Base-by-base conservation (phyloP, 169 alveolate species). In the Eimeria tenella region DNA sequence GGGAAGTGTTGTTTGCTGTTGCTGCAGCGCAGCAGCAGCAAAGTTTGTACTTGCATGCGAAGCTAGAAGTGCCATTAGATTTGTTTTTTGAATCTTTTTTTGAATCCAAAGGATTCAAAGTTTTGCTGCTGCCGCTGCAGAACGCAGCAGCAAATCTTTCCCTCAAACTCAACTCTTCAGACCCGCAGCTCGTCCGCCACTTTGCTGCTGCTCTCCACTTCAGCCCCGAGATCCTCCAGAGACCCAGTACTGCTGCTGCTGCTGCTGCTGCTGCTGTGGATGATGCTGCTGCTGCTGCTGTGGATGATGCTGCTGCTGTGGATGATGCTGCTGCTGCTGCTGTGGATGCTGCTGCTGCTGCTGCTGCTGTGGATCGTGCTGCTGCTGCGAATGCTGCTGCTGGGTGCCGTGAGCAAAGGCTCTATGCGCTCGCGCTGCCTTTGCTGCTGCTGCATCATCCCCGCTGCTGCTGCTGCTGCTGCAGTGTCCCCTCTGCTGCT, bases 401-500 rank as follows among this genome's bases (percentile, higher is more conserved):
- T 70, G 81, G 81, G 65, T 58, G 75, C 75, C 25, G 75, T 65
- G 13, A 58, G 65, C 8, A n/a, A 10, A 65, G 7, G 75, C 75
- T 9, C 42, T 19, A 65, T n/a, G 75, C 17, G 75, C 23, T 13
- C 42, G 42, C 42, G 62, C 62, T 74, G 81, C 50, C 42, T 13
- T 23, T 17, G 86, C 62, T 74, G 86, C 86, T 74, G 62, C 62
- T 74, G 81, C 81, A 31, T 5, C 62, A 13, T 23, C 21, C 42
- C 17, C 25, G 13, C 5, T 21, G 86, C 62, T 74, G 86, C 86
- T 74, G 56, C n/a, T 74, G 63, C 56, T 50, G 62, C 62, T 5
- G 62, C 86, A 4, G 63, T 4, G 7, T 7, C 17, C 86, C 49
- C 10, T 7, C 86, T 74, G 81, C 62, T 74, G 86, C 56, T 74